Base-by-base conservation (phyloP, 2,329 filamentous ascomycete species). In the Dactylonectria estremocensis region DNA sequence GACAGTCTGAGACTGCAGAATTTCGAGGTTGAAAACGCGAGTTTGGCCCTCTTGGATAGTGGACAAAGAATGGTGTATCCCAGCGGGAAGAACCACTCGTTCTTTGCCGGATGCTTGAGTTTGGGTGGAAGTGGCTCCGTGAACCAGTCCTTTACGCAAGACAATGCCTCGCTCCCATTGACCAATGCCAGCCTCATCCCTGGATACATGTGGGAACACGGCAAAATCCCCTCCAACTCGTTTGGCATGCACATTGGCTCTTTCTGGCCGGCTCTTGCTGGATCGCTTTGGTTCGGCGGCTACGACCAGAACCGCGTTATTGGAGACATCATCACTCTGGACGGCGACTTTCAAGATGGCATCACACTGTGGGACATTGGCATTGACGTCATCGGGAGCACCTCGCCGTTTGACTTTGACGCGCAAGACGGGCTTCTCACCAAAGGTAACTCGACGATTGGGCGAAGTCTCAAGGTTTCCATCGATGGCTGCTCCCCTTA, bases 181-280 rank as follows among this genome's bases (percentile, higher is more conserved):
- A 74, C 78, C 61, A 79, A 80, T 48, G 76, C 77, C 28, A 80
- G 75, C 68, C 68, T 80, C 8, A 67, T 76, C 10, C 77, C 78
- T 1, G 76, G 77, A n/a, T 76, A 70, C 48, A 52, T 80, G 11
- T 74, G 68, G 61, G 49, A 61, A 7, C 50, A 76, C 1, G 54
- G 72, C 1, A 45, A 68, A 13, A 81, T 75, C 18, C 76, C 78
- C 2, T 83, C 82, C 1, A 83, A 81, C 64, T 83, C 81, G 1
- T 84, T 80, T 64, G 77, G 79, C 16, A 76, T 84, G 79, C 83
- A 84, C 61, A 82, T 85, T 20, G 82, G 82, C 5, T 81, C 82
- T 1, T 80, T 72, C 3, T 70, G 67, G 16, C 76, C 77, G 6
- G 49, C 59, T 18, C 11, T 63, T 3, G 6, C 70, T 0, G 81